Conservation (phyloP, 2,329 filamentous ascomycete species). For the Sclerotinia sclerotiorum region DNA sequence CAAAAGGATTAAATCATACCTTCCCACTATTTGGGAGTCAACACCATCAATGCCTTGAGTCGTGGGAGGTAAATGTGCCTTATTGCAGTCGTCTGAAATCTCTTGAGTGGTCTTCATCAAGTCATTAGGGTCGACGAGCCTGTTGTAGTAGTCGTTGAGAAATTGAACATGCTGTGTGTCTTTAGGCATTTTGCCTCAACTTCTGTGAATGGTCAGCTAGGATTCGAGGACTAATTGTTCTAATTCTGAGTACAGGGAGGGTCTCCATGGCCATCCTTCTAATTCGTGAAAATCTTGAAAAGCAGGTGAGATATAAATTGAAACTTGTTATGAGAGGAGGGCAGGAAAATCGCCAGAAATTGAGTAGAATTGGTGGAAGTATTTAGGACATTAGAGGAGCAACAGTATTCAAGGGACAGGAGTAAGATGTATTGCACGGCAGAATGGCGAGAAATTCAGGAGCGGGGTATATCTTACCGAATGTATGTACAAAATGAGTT, state of each 20-base stretch:
- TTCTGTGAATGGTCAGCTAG: background rate
- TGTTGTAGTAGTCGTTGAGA: background rate
- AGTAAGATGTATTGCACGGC: no score
- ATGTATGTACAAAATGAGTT: no score
- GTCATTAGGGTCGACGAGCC: background rate
- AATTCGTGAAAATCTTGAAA: no score
- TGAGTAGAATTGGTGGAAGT: background rate
- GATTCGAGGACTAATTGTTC: background rate
- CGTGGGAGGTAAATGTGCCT: background rate
- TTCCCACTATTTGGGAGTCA: conserved; percentile 8
- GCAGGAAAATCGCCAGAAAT: background rate
- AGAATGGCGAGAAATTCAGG: no score
- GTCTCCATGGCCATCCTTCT: background rate
- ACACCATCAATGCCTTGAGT: conserved; percentile 4
- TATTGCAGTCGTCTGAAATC: background rate
- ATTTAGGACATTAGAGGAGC: no score
- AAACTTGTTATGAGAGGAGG: background rate
- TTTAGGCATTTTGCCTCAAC: conserved; percentile 6
- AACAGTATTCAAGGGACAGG: background rate
- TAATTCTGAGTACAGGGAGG: background rate
- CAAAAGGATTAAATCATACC: background rate
- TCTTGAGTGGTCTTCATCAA: background rate
- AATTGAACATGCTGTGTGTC: background rate
- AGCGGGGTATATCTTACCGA: background rate
- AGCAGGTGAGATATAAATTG: background rate